These are phyloP conservation scores for Podospora comata DNA, from an alignment of 495 filamentous ascomycete genomes.

Conservation along the genomic window DNA sequence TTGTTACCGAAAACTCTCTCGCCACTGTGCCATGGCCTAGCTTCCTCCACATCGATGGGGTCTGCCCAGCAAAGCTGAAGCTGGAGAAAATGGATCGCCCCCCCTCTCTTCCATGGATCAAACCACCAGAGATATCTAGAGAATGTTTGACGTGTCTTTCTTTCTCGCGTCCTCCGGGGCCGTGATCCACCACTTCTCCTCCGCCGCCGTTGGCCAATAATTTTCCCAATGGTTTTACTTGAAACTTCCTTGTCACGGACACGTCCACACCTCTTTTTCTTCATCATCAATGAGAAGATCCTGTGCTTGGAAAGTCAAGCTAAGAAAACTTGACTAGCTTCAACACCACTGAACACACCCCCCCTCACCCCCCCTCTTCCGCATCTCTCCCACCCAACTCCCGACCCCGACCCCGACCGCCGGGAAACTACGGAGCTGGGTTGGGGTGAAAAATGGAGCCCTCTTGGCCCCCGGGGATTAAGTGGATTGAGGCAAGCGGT, in stretches of 20 bases:
- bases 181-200: not conserved
- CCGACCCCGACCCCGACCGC: slow-evolving; percentile 9
- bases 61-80: not conserved
- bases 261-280: not conserved
- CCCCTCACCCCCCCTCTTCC: not conserved
- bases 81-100: not conserved
- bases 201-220: not conserved
- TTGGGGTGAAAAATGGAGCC: not conserved
- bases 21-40: not conserved
- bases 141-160: not conserved
- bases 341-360: not conserved
- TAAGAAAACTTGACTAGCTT: not conserved
- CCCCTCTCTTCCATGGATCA: not conserved
- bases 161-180: not conserved
- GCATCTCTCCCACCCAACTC: not conserved
- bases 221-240: not conserved
- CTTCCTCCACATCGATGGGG: not conserved
- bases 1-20: not conserved
- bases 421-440: slow-evolving; percentile 2
- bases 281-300: not conserved
- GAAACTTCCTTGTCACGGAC: not conserved
- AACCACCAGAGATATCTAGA: not conserved
- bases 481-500: not conserved
- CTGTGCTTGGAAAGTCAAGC: not conserved
- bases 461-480: not conserved